Evolutionary conservation across 305 asterid species (phyloP), one percentile per base, ranked within the genome.

Genomic region (Fraxinus latifolia): DNA sequence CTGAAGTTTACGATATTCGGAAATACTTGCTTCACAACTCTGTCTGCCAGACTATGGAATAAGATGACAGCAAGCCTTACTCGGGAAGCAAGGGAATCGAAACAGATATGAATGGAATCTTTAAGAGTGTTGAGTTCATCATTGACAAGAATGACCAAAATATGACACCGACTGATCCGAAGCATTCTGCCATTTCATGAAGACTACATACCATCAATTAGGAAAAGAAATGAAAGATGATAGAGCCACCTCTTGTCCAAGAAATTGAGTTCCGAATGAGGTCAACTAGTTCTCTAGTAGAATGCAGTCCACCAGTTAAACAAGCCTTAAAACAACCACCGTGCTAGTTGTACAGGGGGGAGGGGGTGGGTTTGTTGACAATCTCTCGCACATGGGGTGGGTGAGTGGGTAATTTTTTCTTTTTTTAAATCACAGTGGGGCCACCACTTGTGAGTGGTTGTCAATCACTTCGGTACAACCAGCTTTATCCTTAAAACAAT

Each of bases 11-110:
- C 77, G 62, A 94, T 88, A 83, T 90, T 89, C 17, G 93, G 90
- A 90, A 94, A 96, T 8, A 97, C 81, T 83, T 96, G 97, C 88
- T 93, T 93, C 83, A 94, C 98, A 58, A 94, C 94, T 87, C 97
- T 90, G 87, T 94, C 99, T 87, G 94, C 99, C 90, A 96, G 83
- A 75, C 99, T 96, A 83, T 94, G 99, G 90, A 94, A 96, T 14
- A 97, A 89, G 80, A 96, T 92, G 23, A 94, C 89, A 1, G 98
- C 98, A 44, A 96, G 97, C 87, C 99, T 91, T 47, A 98, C 99
- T 83, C 99, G 95, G 5, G 94, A 77, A 83, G 87, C 82, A 60
- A 96, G 97, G 71, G 90, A 89, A 76, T 89, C 90, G 27, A 90
- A 94, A 58, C 93, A 85, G 39, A 89, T 85, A 79, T 80, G 29